These are phyloP conservation scores for Fusarium sp. DNA, from an alignment of 2,329 filamentous ascomycete genomes.

Conservation along the genomic window DNA sequence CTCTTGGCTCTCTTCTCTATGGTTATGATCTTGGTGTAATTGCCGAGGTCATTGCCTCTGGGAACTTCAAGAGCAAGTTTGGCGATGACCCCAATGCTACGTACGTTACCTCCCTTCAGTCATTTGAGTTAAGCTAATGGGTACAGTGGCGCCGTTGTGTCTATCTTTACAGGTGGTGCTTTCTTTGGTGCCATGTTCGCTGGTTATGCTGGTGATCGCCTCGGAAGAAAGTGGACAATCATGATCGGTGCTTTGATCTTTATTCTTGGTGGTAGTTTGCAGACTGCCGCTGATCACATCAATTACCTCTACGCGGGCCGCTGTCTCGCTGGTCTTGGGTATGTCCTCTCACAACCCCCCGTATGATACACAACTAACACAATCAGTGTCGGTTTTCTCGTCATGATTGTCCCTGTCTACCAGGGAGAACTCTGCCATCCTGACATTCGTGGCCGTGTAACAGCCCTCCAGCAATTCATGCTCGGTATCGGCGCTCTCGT, in stretches of 20 bases:
- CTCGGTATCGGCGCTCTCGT: slow-evolving; percentile 77
- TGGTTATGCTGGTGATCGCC: slow-evolving; percentile 70
- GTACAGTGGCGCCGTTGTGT: slow-evolving; percentile 59
- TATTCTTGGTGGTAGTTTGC: slow-evolving; percentile 76
- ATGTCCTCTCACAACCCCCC: neutral
- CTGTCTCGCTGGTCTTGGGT: slow-evolving; percentile 71
- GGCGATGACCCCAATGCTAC: slow-evolving; percentile 18
- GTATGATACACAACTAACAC: neutral
- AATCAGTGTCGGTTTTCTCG: slow-evolving; percentile 37
- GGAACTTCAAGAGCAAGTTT: slow-evolving; percentile 18
- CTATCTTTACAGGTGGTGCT: slow-evolving; percentile 79
- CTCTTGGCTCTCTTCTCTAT: slow-evolving; percentile 21
- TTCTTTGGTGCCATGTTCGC: slow-evolving; percentile 77
- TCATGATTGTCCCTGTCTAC: slow-evolving; percentile 66
- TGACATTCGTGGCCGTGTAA: slow-evolving; percentile 78
- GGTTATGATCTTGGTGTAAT: slow-evolving; percentile 34
- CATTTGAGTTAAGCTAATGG: neutral
- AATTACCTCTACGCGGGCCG: slow-evolving; percentile 77
- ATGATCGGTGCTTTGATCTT: slow-evolving; percentile 76
- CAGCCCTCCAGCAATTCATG: slow-evolving; percentile 83
- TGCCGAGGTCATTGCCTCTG: slow-evolving; percentile 27
- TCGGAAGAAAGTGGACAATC: slow-evolving; percentile 79
- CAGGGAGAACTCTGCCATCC: slow-evolving; percentile 83
- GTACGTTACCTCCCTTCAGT: neutral
- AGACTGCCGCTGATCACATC: slow-evolving; percentile 72